Evolutionary conservation across 257 asterid species (phyloP), one percentile per base, ranked within the genome.

Genomic region (Nicotiana knightiana): DNA sequence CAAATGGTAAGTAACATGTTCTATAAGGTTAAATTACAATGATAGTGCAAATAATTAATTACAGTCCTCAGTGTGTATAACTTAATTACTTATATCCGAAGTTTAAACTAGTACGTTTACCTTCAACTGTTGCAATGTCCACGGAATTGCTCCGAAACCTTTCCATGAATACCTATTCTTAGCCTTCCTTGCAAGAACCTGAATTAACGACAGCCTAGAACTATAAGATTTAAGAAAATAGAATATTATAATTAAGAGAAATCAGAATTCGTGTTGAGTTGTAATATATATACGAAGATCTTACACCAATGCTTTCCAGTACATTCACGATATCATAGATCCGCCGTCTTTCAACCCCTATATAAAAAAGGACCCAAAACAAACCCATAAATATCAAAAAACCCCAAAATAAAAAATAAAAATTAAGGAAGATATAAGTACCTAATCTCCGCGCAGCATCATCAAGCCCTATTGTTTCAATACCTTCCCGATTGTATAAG

Each of bases 241-340:
- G 30, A 54, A 57, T n/a, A 35, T 65, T 81, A 17, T 3, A 37
- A 26, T 37, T 37, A 46, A 16, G 5, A 24, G 54, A 55, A 15
- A 7, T 16, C 46, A 53, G 54, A 39, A 21, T 21, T 46, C 10
- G 7, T 4, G 28, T 59, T n/a, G 28, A 28, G 32, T 39, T 16
- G 13, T 62, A 68, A 80, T 65, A 43, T 9, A 9, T 17, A 9
- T 17, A 75, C 28, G 51, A 79, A 87, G 82, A 81, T 79, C 97
- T 90, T 92, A 96, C 98, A 26, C 99, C 99, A 84, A 96, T 91
- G 46, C 99, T 96, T 83, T 96, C 97, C 91, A 94, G 81, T 66
- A 96, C 98, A 88, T 94, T 94, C 37, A 96, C 99, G 4, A 96
- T 96, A 70, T 94, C 99, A 82, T 96, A 96, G 94, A 96, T 96